These are phyloP conservation scores for Phytopythium vexans DNA, from an alignment of 352 stramenopile species.

Conservation along the genomic window DNA sequence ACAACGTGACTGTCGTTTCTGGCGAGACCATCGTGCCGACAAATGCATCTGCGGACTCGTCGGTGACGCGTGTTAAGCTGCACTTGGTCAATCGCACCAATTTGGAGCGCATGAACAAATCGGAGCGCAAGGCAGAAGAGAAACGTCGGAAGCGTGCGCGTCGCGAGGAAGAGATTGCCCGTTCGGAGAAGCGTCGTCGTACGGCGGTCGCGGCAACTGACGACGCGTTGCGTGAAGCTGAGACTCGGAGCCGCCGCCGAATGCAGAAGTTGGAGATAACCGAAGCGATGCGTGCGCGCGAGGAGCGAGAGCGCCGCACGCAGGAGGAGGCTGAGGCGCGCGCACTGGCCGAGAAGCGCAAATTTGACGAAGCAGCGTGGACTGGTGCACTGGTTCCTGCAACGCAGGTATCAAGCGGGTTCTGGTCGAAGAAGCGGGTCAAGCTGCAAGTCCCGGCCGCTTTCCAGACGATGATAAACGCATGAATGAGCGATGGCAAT, in stretches of 20 bases:
- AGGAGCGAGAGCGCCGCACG: conserved; percentile 55
- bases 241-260: conserved; percentile 63
- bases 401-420: conserved; percentile 16
- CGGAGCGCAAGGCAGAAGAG: conserved; percentile 83
- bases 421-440: conserved; percentile 58
- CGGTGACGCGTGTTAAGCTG: conserved; percentile 55
- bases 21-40: conserved; percentile 3
- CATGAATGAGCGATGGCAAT: conserved; percentile 5
- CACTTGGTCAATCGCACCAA: conserved; percentile 65
- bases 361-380: conserved; percentile 58
- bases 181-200: conserved; percentile 68
- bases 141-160: conserved; percentile 70
- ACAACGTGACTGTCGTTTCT: too few species aligned
- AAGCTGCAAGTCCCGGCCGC: conserved; percentile 48
- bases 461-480: conserved; percentile 44
- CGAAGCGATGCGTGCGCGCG: conserved; percentile 48
- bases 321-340: conserved; percentile 50
- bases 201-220: conserved; percentile 77
- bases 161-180: conserved; percentile 75
- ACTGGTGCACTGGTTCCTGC: conserved; percentile 40
- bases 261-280: conserved; percentile 70
- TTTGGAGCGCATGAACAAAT: conserved; percentile 79
- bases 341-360: conserved; percentile 45
- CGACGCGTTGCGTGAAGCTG: conserved; percentile 76
- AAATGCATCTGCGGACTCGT: conserved; percentile 16